Base-by-base conservation (phyloP, 2,329 filamentous ascomycete species). In the Cladorrhinum sp. region DNA sequence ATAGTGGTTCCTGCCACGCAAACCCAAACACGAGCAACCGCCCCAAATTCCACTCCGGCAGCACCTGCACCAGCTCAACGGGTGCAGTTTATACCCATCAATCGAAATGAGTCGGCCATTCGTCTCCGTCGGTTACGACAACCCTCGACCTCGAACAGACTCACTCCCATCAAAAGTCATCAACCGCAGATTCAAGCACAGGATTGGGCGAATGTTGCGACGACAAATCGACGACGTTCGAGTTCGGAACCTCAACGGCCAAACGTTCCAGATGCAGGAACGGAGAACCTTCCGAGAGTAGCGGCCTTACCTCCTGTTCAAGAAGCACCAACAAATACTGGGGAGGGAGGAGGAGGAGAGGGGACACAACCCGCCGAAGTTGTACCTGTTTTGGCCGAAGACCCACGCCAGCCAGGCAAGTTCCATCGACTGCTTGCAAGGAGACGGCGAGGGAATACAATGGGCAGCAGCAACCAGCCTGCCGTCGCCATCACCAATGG, bases 191-290 rank as follows among this genome's bases (percentile, higher is more conserved):
- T 50, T 22, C 48, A 57, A 45, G 41, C 38, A 5, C 58, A 56
- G 27, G 58, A 50, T 23, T 54, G 49, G 48, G 41, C 45, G 36
- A 32, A 50, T 45, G 45, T 1, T 10, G n/a, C 20, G 54, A 29
- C 6, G 36, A 24, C 36, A n/a, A 32, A 58, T 16, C 65, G 68
- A 29, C 62, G 64, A 13, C 64, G 67, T 10, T 69, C 68, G 6
- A 68, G 65, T 51, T 69, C 68, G 3, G 68, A 69, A 16, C 68
- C 67, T 8, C 66, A 68, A 6, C 62, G 64, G 5, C 66, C 66
- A 3, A 36, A 53, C 22, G 29, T 56, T 16, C 38, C 32, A 12
- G 25, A 10, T 22, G 27, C 12, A 12, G 53, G 24, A 16, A 49
- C 53, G 23, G n/a, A 16, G 16, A 45, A 18, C 10, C 52, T 59